Percentiles rank a stretch among this genome's conserved stretches.
Evolutionary conservation across 2,329 filamentous ascomycete species (phyloP).

Genomic region (Ploettnerulaceae sp.): DNA sequence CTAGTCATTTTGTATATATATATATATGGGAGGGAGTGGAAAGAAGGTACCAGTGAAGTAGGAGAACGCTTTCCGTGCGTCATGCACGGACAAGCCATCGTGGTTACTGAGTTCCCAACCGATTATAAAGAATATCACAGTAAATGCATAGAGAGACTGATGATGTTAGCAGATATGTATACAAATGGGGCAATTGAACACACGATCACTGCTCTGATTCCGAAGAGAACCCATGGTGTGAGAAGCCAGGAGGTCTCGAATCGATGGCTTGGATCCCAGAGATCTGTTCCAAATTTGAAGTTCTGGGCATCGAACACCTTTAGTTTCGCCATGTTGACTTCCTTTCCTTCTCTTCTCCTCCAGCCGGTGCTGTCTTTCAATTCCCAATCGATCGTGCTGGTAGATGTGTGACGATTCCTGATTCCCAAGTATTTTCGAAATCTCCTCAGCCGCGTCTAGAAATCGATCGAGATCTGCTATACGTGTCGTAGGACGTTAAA

Average conservation of each 20-base stretch:
- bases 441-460: too few relatives aligned
- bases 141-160: constrained; percentile 63
- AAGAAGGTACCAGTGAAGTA: constrained; percentile 64
- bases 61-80: constrained; percentile 58
- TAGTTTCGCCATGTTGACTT: constrained; percentile 7
- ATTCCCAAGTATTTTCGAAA: too few relatives aligned
- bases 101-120: constrained; percentile 56
- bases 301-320: constrained; percentile 3
- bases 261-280: constrained; percentile 46
- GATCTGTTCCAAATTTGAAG: constrained; percentile 24
- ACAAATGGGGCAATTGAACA: constrained; percentile 33
- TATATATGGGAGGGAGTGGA: not conserved
- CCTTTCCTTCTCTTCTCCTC: not conserved
- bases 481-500: too few relatives aligned
- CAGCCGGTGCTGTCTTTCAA: too few relatives aligned
- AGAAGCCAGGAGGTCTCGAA: constrained; percentile 81
- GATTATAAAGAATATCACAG: constrained; percentile 64
- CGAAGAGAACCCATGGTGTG: constrained; percentile 57
- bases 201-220: constrained; percentile 50
- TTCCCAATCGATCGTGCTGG: too few relatives aligned
- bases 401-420: too few relatives aligned
- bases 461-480: too few relatives aligned
- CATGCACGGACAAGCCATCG: constrained; percentile 17
- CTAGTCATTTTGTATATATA: too few relatives aligned
- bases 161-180: constrained; percentile 9